Base-by-base conservation (phyloP, 371 early-diverging fungal species). In the Mucor saturninus region DNA sequence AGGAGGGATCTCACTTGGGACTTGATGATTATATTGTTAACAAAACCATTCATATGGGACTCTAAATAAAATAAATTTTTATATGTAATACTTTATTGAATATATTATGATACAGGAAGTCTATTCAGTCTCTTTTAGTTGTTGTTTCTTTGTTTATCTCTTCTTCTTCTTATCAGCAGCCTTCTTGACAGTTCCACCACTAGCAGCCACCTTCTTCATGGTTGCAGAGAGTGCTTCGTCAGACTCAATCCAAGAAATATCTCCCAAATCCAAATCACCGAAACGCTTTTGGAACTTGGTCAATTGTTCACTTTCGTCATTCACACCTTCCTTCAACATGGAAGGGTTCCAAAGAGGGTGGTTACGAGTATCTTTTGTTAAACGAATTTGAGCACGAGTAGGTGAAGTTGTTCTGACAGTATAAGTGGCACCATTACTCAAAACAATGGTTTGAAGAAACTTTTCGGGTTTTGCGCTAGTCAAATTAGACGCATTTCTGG, bases 291-390 rank as follows among this genome's bases (percentile, higher is more conserved):
- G 80, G 78, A 94, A 94, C 68, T 88, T 89, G 14, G 89, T 79
- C 56, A 94, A 67, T 60, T 90, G 91, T 52, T 89, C 92, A 48
- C 85, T 85, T 59, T 89, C 88, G 59, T 91, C 91, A 52, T 83
- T 83, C 29, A 83, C 65, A 39, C 80, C 80, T 48, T 81, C 75
- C 63, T 75, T 74, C 26, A 75, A 59, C 76, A 79, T 73, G 56
- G 85, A 65, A 5, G 96, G 95, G 73, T 96, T 96, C 98, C 98
- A 97, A 32, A 97, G 83, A 32, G 91, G 89, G 61, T 97, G 95
- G 74, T 95, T 96, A 46, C 95, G 83, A 26, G 93, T 92, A 68
- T 97, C 98, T 70, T 93, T 94, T 39, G 94, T 91, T 32, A 97
- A 82, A 57, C 91, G 90, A 56, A 96, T 82, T 62, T 91, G 80